A percentile compares a stretch with the other conserved stretches of the same genome.
These are phyloP conservation scores for Arthrobotrys megalospora DNA, from an alignment of 2,329 filamentous ascomycete genomes.

Conservation along the genomic window DNA sequence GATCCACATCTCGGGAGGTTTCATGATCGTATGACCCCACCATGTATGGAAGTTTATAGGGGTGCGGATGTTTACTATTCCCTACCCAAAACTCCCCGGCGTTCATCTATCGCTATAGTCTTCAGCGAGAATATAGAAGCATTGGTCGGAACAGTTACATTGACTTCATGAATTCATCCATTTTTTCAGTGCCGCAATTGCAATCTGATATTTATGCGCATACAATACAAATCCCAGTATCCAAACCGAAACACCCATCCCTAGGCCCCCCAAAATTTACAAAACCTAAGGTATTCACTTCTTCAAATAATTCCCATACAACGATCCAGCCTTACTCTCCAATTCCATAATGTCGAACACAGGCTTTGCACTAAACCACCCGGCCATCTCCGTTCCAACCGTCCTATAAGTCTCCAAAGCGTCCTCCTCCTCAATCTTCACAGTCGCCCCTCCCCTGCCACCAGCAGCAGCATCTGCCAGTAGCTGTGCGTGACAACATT, in stretches of 20 bases:
- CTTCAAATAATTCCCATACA: conserved; percentile 41
- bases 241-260: conserved; percentile 23
- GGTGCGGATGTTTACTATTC: too few species aligned
- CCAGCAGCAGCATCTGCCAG: conserved; percentile 75
- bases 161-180: not conserved
- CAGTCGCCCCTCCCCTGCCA: conserved; percentile 75
- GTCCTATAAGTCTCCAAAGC: conserved; percentile 78
- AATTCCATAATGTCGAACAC: conserved; percentile 78
- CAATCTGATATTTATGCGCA: conserved; percentile 12
- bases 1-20: conserved; percentile 10
- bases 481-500: conserved; percentile 67
- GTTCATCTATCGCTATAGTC: too few species aligned
- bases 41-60: not conserved
- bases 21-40: conserved; percentile 18
- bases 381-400: conserved; percentile 75
- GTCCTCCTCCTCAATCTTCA: conserved; percentile 79
- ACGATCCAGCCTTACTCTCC: conserved; percentile 70
- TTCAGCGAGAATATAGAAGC: not conserved
- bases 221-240: conserved; percentile 9
- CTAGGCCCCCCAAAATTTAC: not conserved
- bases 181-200: too few species aligned
- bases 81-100: too few species aligned
- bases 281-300: not conserved
- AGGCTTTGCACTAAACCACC: conserved; percentile 81
- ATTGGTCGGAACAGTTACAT: not conserved